Conservation (phyloP, 225 moss, liverwort and hornwort genomes). For the Pseudoscleropodium purum region DNA sequence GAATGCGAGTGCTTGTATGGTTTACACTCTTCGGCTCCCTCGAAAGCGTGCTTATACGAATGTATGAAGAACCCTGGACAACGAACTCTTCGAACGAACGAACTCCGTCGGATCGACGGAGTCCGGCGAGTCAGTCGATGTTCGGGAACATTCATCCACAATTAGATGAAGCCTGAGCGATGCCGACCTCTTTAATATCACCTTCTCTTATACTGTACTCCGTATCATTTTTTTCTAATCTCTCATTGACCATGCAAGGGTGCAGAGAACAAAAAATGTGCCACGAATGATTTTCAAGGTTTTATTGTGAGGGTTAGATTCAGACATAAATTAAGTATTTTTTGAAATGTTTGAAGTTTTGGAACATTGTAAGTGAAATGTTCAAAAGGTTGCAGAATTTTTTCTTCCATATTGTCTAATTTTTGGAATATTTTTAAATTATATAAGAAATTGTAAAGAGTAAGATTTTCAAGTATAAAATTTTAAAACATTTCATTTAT, state of each 20-base stretch:
- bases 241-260: background rate
- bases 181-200: background rate
- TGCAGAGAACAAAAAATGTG: too few species aligned
- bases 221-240: background rate
- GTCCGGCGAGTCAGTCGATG: background rate
- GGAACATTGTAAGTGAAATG: background rate
- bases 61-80: background rate
- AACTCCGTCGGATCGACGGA: background rate
- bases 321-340: background rate
- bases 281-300: background rate
- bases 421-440: background rate
- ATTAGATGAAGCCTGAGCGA: background rate
- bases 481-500: background rate
- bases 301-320: background rate
- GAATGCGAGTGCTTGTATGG: background rate
- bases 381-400: background rate
- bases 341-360: background rate
- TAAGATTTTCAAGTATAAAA: background rate
- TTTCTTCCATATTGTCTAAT: background rate
- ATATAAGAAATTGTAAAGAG: too few species aligned
- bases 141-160: background rate
- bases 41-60: background rate
- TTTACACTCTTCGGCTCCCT: background rate
- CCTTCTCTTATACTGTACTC: background rate
- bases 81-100: background rate